phyloP scores from a whole-genome alignment of 1,284 basidiomycete species.

The Ceratobasidium sp. region DNA sequence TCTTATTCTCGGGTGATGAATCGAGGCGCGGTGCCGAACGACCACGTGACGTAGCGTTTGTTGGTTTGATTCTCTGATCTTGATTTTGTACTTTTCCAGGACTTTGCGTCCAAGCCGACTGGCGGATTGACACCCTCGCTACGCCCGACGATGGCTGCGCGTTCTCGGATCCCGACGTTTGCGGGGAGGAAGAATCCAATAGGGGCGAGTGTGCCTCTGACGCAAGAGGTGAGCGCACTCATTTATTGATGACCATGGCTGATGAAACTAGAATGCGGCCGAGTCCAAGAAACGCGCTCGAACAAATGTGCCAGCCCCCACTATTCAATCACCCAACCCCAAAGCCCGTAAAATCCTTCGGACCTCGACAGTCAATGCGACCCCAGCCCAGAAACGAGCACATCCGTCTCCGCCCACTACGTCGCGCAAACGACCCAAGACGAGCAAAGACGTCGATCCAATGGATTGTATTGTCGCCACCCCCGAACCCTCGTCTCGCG shows the following conservation, averaged over 20 bases:
- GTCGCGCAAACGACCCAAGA: conserved; percentile 8
- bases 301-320: background rate
- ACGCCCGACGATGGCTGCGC: background rate
- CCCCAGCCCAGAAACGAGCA: conserved; percentile 1
- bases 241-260: background rate
- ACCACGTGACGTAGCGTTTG: conserved; percentile 12
- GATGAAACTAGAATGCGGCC: background rate
- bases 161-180: conserved; percentile 21
- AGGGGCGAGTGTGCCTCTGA: background rate
- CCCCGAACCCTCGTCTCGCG: background rate
- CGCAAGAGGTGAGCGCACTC: background rate
- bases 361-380: background rate
- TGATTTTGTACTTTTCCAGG: conserved; percentile 16
- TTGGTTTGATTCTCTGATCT: background rate
- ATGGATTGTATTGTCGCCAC: conserved; percentile 17
- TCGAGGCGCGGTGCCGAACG: background rate
- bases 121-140: background rate
- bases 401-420: background rate
- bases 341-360: conserved; percentile 20
- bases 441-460: conserved; percentile 17
- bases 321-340: conserved; percentile 10
- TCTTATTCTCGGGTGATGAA: background rate
- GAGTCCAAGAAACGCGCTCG: background rate
- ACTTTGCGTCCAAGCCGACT: too few relatives aligned
- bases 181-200: background rate